These are phyloP conservation scores for Populus euphratica DNA, from an alignment of 345 rosid genomes.

Conservation along the genomic window DNA sequence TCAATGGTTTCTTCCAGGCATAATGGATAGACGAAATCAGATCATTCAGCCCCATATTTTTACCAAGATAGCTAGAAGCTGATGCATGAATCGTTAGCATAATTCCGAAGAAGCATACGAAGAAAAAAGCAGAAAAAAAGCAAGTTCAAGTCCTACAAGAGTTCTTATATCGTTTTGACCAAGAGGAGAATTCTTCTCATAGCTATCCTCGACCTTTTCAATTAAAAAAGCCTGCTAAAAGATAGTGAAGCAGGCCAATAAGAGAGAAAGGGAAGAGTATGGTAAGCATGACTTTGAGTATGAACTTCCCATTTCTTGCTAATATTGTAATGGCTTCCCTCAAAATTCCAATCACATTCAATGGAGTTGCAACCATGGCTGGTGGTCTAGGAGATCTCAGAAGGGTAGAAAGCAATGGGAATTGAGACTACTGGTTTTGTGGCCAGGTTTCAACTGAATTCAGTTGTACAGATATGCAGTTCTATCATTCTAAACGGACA, in stretches of 20 bases:
- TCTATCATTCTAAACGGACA: no score
- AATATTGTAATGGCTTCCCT: conserved; percentile 10
- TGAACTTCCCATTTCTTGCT: conserved; percentile 8
- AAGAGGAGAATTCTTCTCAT: not conserved
- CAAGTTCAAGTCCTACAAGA: not conserved
- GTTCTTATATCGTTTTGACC: not conserved
- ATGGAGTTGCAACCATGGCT: not conserved
- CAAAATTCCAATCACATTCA: not conserved
- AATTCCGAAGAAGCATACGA: conserved; percentile 10
- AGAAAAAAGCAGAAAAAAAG: conserved; percentile 4
- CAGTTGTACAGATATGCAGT: no score
- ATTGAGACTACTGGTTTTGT: no score
- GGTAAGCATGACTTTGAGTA: not conserved
- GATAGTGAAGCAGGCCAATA: conserved; percentile 13
- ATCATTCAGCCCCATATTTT: not conserved
- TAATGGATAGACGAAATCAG: not conserved
- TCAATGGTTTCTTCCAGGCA: conserved; percentile 13
- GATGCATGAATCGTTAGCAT: conserved; percentile 3
- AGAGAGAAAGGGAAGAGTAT: conserved; percentile 9
- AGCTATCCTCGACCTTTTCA: conserved; percentile 4
- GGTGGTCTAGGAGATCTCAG: no score
- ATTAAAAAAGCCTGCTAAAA: not conserved
- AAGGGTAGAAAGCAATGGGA: no score
- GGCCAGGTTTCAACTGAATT: no score
- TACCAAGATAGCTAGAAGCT: not conserved